A percentile compares a stretch with the other conserved stretches of the same genome.
Conservation (phyloP, 2,329 filamentous ascomycete genomes). For the Pseudogymnoascus sp. region DNA sequence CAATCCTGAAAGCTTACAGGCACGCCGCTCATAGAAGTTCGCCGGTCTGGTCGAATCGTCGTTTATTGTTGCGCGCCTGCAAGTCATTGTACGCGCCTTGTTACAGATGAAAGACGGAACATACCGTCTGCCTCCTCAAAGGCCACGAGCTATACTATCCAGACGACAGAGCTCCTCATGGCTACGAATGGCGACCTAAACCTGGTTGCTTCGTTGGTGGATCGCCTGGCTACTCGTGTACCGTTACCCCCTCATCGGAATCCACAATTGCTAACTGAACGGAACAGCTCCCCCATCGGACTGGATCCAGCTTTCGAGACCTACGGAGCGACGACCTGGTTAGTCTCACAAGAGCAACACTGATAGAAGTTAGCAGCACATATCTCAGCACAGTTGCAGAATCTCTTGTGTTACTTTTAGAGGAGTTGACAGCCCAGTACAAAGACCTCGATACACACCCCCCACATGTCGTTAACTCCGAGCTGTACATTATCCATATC, state of each 20-base stretch:
- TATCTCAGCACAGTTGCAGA: constrained; percentile 47
- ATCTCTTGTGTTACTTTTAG: constrained; percentile 46
- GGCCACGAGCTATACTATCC: neutral
- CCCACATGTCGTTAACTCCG: constrained; percentile 52
- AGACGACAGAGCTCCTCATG: constrained; percentile 10
- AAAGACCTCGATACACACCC: constrained; percentile 44
- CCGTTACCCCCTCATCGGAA: constrained; percentile 13
- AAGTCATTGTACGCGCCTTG: neutral
- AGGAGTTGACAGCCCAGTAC: constrained; percentile 49
- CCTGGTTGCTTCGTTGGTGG: constrained; percentile 53
- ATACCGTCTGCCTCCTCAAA: constrained; percentile 5
- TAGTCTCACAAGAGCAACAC: constrained; percentile 49
- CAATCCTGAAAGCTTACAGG: neutral
- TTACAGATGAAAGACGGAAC: constrained; percentile 6
- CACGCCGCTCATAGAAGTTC: neutral
- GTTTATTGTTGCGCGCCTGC: neutral
- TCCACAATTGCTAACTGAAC: constrained; percentile 3
- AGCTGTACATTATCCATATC: constrained; percentile 54
- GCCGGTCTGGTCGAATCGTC: neutral
- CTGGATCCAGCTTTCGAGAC: constrained; percentile 47
- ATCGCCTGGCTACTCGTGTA: constrained; percentile 55
- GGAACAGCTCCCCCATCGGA: constrained; percentile 51
- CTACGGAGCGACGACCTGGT: constrained; percentile 53
- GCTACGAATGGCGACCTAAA: constrained; percentile 51
- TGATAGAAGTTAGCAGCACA: constrained; percentile 50